Evolutionary conservation across 805 yeast genomes (phyloP), one percentile per base, ranked within the genome.

Genomic region (Starmera dryadoides): DNA sequence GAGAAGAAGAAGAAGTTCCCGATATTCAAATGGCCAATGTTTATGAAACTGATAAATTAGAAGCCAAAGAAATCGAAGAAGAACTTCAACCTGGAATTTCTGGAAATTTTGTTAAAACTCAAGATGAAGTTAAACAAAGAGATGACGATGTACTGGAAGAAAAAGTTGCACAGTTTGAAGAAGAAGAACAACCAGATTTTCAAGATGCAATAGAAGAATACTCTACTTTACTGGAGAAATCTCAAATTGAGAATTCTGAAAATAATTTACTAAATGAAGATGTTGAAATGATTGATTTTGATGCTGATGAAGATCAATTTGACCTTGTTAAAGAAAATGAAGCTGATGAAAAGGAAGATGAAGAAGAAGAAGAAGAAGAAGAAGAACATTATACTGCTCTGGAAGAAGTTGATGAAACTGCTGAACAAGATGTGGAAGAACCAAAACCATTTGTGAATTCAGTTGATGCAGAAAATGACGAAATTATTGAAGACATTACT

Each of bases 401-500:
- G 6, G 29, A 26, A 26, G 29, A 21, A 21, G 23, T 8, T n/a
- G 16, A 28, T 28, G 6, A 6, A 10, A 3, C 8, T 10, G 15
- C 8, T 10, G 30, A 12, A 12, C 6, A 6, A n/a, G 30, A n/a
- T n/a, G 17, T 14, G n/a, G 30, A 28, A 28, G 18, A 14, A n/a
- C 17, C 12, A 15, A 19, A 9, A 15, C 33, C 21, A 11, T 8
- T 16, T 14, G 19, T 14, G 6, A 12, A 7, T 11, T 16, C 9
- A 11, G 34, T 10, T 10, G 23, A 9, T 25, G 35, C 6, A 8
- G 28, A 33, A n/a, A 15, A 20, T 22, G 31, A 34, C 8, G 33
- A 37, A 14, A 12, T 15, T 17, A 39, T 28, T 14, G 38, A 42
- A n/a, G 37, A 34, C 2, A 36, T 33, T 4, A n/a, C 35, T 12